These are phyloP conservation scores for Heliamphora pulchella DNA, from an alignment of 179 eudicot species.

Conservation along the genomic window DNA sequence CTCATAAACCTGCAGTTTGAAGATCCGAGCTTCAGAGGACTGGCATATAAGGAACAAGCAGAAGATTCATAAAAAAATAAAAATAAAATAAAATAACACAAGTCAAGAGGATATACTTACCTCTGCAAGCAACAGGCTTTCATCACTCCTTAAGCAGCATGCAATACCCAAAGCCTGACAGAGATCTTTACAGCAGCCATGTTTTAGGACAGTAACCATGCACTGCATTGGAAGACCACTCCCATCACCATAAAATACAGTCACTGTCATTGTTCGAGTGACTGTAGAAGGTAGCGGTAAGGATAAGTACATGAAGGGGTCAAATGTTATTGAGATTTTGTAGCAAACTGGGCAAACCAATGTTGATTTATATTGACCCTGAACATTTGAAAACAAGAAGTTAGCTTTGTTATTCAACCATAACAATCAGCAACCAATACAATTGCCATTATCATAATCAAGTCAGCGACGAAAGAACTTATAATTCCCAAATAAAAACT, in stretches of 20 bases:
- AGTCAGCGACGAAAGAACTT: not conserved
- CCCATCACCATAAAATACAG: constrained; percentile 76
- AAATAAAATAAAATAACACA: no score
- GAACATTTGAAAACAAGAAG: constrained; percentile 23
- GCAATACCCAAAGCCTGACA: constrained; percentile 53
- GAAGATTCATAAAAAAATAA: not conserved
- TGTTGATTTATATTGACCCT: constrained; percentile 99
- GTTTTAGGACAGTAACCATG: constrained; percentile 73
- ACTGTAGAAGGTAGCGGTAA: constrained; percentile 84
- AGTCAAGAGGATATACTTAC: constrained; percentile 27
- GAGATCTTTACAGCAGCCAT: constrained; percentile 77
- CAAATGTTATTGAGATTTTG: constrained; percentile 86
- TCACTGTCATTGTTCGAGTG: constrained; percentile 75
- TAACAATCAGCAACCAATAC: not conserved
- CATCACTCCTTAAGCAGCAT: constrained; percentile 70
- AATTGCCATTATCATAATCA: not conserved
- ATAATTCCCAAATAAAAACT: not conserved
- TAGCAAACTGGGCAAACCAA: constrained; percentile 83
- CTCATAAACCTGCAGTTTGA: constrained; percentile 57
- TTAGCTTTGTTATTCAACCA: constrained; percentile 22
- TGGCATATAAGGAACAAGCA: not conserved
- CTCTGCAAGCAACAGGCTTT: constrained; percentile 90
- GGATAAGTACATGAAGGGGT: constrained; percentile 96
- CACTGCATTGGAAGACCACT: constrained; percentile 79
- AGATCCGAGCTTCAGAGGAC: constrained; percentile 14